A percentile compares a stretch with the other conserved stretches of the same genome.
Conservation (phyloP, 2,329 filamentous ascomycete species). For the Zasmidium citrigriseum region DNA sequence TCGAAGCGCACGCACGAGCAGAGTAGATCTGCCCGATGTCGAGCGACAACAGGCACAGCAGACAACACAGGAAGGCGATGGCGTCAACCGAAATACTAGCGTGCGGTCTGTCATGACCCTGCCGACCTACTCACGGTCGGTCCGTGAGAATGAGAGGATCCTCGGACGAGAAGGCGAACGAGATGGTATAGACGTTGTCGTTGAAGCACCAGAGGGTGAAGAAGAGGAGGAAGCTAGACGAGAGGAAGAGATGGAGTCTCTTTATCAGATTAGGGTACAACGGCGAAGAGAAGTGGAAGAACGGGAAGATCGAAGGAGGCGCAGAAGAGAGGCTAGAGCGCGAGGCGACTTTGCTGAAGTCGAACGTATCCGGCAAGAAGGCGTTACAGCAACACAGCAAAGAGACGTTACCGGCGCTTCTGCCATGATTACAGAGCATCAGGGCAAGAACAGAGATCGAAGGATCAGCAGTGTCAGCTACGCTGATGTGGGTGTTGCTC, state of each 20-base stretch:
- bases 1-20: conserved; percentile 25
- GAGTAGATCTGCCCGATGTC: conserved; percentile 25
- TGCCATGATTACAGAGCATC: conserved; percentile 60
- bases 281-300: conserved; percentile 75
- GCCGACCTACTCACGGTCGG: conserved; percentile 75
- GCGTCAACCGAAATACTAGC: conserved; percentile 78
- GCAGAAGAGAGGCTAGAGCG: conserved; percentile 70
- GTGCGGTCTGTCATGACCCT: conserved; percentile 93
- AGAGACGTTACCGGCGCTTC: conserved; percentile 40
- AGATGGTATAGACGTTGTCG: conserved; percentile 84
- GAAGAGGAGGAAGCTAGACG: conserved; percentile 78
- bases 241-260: conserved; percentile 87
- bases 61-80: conserved; percentile 28
- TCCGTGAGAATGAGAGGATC: conserved; percentile 75
- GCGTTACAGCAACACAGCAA: conserved; percentile 53
- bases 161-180: conserved; percentile 88
- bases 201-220: conserved; percentile 78
- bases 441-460: conserved; percentile 58
- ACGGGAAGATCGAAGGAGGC: conserved; percentile 71
- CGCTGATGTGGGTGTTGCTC: conserved; percentile 71
- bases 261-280: conserved; percentile 85
- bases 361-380: conserved; percentile 61
- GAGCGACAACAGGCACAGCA: conserved; percentile 25
- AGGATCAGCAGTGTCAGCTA: conserved; percentile 76
- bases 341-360: conserved; percentile 70